Base-by-base conservation (phyloP, 2,329 filamentous ascomycete species). In the Tolypocladium cylindrosporum region DNA sequence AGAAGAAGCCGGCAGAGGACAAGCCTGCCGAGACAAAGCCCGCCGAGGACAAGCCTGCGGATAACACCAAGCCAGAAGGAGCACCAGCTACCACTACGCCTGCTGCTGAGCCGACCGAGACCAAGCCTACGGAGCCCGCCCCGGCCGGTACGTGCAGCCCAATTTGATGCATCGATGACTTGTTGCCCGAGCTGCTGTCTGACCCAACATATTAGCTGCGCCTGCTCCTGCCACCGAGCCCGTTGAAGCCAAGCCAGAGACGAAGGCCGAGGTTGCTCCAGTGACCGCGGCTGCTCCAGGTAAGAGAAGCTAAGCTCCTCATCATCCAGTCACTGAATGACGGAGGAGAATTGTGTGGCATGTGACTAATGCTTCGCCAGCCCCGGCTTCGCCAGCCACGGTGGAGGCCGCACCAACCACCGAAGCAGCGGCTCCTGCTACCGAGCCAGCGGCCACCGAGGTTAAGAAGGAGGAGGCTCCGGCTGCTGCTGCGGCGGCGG, bases 31-130 rank as follows among this genome's bases (percentile, higher is more conserved):
- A 60, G 3, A 31, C 27, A 6, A 31, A 31, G 27, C 61, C 66
- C 31, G 62, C 63, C 19, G 67, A 60, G 4, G 61, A 64, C 43
- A 69, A 70, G 61, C 61, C 69, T 37, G 67, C 65, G 34, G 55
- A 58, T 42, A 63, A 62, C 53, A 56, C 61, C 54, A 63, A 66
- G 55, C 61, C 67, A 37, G 62, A 66, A 48, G 61, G 64, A 11
- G 48, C 60, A 36, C 61, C 69, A 11, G 69, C 72, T 37, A 58
- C 62, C 37, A 62, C 65, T 11, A 60, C 66, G 36, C 57, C 68
- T 39, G 63, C 69, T 31, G 60, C 67, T n/a, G 70, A 69, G 57
- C 63, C 70, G 11, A 69, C 71, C 58, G 73, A 71, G 67, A 70
- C 73, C 8, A 71, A 74, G 64, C 65, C 66, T 50, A 62, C 68